These are phyloP conservation scores for Endocarpon pusillum DNA, from an alignment of 495 filamentous ascomycete genomes.

Conservation along the genomic window DNA sequence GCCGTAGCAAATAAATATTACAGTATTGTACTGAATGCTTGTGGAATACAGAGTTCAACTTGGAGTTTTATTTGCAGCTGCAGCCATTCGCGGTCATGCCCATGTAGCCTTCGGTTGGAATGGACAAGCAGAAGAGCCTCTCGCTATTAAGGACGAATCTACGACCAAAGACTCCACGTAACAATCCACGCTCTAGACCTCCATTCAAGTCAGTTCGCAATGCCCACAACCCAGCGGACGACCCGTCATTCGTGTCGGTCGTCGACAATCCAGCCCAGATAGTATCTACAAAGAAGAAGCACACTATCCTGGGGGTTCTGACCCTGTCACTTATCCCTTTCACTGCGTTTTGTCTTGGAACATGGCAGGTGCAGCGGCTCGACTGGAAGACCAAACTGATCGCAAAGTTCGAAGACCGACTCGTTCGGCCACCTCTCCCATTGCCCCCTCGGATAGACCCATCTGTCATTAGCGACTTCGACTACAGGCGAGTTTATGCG, in stretches of 20 bases:
- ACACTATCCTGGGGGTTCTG: conserved; percentile 68
- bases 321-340: conserved; percentile 78
- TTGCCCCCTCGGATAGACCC: conserved; percentile 71
- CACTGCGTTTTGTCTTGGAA: conserved; percentile 76
- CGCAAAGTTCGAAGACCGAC: conserved; percentile 74
- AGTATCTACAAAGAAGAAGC: conserved; percentile 55
- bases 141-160: too few species aligned
- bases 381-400: conserved; percentile 86
- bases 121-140: too few species aligned
- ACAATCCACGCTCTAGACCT: too few species aligned
- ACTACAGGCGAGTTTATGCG: conserved; percentile 74
- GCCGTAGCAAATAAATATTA: too few species aligned
- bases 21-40: too few species aligned
- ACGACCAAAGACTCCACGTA: too few species aligned
- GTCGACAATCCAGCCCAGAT: conserved; percentile 74
- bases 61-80: too few species aligned
- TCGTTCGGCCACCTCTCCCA: conserved; percentile 72
- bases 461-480: conserved; percentile 65
- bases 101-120: too few species aligned
- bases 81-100: too few species aligned
- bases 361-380: conserved; percentile 91
- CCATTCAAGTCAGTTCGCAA: conserved; percentile 6
- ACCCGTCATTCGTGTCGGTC: conserved; percentile 58
- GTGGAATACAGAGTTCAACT: too few species aligned
- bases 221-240: conserved; percentile 35